Conservation (phyloP, 495 filamentous ascomycete species). For the Penicillium paradoxum region DNA sequence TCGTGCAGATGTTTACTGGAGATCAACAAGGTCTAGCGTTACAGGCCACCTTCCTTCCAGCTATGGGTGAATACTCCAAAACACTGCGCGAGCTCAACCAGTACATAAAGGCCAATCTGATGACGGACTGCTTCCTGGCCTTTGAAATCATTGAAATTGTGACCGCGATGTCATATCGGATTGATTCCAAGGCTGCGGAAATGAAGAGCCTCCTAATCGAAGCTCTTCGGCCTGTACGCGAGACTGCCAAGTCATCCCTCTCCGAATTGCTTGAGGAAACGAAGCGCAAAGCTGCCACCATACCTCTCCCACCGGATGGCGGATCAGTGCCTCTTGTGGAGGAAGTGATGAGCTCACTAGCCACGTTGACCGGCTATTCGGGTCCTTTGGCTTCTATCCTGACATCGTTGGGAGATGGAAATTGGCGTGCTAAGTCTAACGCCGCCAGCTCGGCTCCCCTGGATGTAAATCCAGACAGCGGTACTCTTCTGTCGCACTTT, state of each 20-base stretch:
- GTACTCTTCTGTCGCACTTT: conserved; percentile 83
- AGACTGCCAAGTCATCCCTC: conserved; percentile 85
- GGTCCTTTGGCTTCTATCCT: conserved; percentile 84
- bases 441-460: conserved; percentile 65
- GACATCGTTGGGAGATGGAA: conserved; percentile 86
- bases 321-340: conserved; percentile 69
- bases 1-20: conserved; percentile 74
- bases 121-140: conserved; percentile 91
- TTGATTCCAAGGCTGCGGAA: conserved; percentile 79
- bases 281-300: conserved; percentile 56
- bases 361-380: conserved; percentile 81
- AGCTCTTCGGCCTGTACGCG: conserved; percentile 79
- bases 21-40: conserved; percentile 78
- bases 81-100: conserved; percentile 85
- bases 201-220: conserved; percentile 78
- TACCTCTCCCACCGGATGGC: conserved; percentile 72
- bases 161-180: conserved; percentile 66
- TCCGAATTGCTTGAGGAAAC: conserved; percentile 83
- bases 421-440: conserved; percentile 63
- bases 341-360: conserved; percentile 81
- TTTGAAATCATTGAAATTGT: conserved; percentile 96
- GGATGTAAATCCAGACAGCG: conserved; percentile 86
- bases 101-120: conserved; percentile 79
- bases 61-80: conserved; percentile 75
- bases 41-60: conserved; percentile 66